Percentiles rank a stretch among this genome's conserved stretches.
Evolutionary conservation across 2,329 filamentous ascomycete species (phyloP).

Genomic region (Cladorrhinum sp.): DNA sequence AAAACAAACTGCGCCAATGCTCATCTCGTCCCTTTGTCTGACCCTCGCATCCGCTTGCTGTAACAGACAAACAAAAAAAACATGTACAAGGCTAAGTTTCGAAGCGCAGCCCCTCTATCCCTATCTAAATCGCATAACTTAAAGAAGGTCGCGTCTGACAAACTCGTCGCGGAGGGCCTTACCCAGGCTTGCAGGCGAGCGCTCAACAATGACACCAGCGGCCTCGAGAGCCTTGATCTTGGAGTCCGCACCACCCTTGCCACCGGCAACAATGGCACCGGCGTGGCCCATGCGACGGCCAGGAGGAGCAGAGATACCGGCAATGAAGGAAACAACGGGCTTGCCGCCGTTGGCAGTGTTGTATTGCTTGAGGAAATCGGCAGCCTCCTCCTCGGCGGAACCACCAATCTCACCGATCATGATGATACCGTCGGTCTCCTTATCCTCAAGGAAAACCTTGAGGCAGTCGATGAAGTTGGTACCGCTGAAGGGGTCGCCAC

Average conservation of each 20-base stretch:
- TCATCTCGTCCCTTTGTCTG: background rate
- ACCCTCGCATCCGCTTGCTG: background rate
- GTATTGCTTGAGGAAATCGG: slow-evolving; percentile 89
- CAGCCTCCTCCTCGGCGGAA: slow-evolving; percentile 94
- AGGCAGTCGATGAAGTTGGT: slow-evolving; percentile 99
- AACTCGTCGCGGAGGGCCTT: slow-evolving; percentile 95
- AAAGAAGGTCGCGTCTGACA: slow-evolving; percentile 92
- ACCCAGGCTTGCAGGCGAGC: slow-evolving; percentile 85
- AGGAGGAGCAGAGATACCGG: slow-evolving; percentile 94
- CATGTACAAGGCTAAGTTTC: slow-evolving; percentile 18
- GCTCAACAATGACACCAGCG: slow-evolving; percentile 94
- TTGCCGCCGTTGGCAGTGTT: slow-evolving; percentile 83
- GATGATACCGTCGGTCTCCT: slow-evolving; percentile 98
- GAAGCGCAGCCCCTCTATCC: slow-evolving; percentile 4
- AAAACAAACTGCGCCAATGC: background rate
- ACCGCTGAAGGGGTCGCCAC: slow-evolving; percentile 96
- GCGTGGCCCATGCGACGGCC: slow-evolving; percentile 98
- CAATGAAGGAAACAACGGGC: slow-evolving; percentile 97
- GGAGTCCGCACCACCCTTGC: slow-evolving; percentile 95
- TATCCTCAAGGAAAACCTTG: slow-evolving; percentile 91
- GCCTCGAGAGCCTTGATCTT: slow-evolving; percentile 94
- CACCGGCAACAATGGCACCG: slow-evolving; percentile 94
- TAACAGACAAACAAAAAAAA: slow-evolving; percentile 16
- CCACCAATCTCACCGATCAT: slow-evolving; percentile 99
- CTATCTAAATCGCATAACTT: slow-evolving; percentile 36